Evolutionary conservation across 306 rosid species (phyloP), one percentile per base, ranked within the genome.

Genomic region (Dalbergia cultrata): DNA sequence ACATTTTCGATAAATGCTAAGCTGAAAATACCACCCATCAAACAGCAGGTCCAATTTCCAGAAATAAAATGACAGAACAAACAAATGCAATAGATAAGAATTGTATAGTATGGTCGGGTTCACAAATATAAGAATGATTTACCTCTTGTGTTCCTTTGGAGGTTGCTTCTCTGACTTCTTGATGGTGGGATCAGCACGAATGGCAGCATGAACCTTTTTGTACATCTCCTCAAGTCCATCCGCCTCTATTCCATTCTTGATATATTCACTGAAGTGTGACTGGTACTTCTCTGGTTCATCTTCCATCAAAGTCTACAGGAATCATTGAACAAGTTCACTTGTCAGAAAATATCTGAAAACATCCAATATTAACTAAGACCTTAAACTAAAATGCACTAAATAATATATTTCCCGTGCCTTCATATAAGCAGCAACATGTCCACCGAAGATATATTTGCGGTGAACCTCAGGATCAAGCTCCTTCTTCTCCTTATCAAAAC

Each of bases 251-350:
- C 91, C 94, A 8, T n/a, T 81, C 86, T 92, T 92, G 65, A 90
- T 82, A 50, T 92, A 94, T 45, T 89, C 92, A 13, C 92, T 89
- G 35, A 92, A 95, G 54, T 92, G 97, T 6, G 90, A 26, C 73
- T 91, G 97, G 53, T 91, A 90, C 50, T 95, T 95, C 80, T 95
- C 97, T 0, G 99, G 97, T 57, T 92, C 97, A 44, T 92, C 99
- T 43, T 92, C 99, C 3, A 13, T 33, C 86, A 93, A 76, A 1
- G 87, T 84, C 97, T 94, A 53, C 44, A 67, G 8, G 54, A 34
- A 33, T 63, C 12, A 74, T 9, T 11, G 33, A 44, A 67, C 2
- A 43, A 8, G 19, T 60, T 13, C 7, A 50, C 7, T 13, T 8
- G 14, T 7, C 18, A n/a, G 1, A n/a, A 9, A 44, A 6, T 10